phyloP scores from a whole-genome alignment of 441 rosid genomes.

The Eruca vesicaria region DNA sequence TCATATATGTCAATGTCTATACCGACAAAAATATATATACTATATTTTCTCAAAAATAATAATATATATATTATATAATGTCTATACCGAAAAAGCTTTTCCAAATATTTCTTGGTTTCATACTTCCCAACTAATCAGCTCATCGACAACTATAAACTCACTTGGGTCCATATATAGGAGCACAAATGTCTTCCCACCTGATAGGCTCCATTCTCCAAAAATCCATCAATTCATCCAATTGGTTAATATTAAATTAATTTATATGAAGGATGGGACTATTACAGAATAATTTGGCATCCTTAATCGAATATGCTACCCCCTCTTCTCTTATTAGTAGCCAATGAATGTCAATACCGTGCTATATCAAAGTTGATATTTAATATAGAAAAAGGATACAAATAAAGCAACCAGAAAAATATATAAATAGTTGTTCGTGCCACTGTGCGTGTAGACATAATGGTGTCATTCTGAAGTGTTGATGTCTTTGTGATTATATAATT shows the following conservation, averaged over 20 bases:
- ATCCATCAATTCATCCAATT: background rate
- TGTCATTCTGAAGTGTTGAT: conserved; percentile 27
- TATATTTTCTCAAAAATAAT: too few relatives aligned
- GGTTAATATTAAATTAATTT: background rate
- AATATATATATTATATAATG: too few relatives aligned
- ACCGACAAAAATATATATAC: too few relatives aligned
- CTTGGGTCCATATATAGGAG: background rate
- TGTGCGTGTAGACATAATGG: conserved; percentile 29
- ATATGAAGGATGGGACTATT: conserved; percentile 2
- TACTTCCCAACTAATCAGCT: background rate
- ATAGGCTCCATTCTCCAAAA: background rate
- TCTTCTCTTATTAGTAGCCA: conserved; percentile 8
- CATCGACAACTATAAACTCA: background rate
- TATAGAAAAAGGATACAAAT: background rate
- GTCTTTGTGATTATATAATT: conserved; percentile 18
- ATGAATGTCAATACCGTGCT: background rate
- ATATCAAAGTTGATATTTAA: background rate
- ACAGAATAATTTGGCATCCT: background rate
- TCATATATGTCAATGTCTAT: too few relatives aligned
- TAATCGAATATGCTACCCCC: background rate
- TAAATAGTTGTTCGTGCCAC: conserved; percentile 26
- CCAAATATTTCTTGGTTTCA: background rate
- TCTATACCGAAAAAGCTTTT: too few relatives aligned
- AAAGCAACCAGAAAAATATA: conserved; percentile 9
- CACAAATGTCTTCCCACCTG: background rate